Evolutionary conservation across 2,329 filamentous ascomycete species (phyloP), one percentile per base, ranked within the genome.

Genomic region (Acephala macrosclerotiorum): DNA sequence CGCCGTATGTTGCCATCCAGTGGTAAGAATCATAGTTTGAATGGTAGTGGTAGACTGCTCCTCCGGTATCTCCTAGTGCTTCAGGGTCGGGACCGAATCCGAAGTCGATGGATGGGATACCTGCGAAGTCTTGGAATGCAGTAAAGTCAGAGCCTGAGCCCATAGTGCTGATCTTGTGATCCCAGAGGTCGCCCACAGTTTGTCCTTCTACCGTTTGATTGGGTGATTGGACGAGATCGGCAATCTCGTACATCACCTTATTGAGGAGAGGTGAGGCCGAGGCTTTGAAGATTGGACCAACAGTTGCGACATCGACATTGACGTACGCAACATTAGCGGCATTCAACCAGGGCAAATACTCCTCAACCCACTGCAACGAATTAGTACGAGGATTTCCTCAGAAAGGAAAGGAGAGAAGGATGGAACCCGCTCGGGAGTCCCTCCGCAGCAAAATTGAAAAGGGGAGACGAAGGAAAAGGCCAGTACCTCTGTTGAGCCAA

Each of bases 291-390:
- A 79, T 56, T 0, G 83, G 81, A 0, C 92, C 92, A n/a, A 77
- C 74, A 4, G 85, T 82, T 2, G 86, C 92, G 7, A 93, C 88
- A 73, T 96, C 93, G 33, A 96, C 88, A 73, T 96, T 96, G 61
- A 96, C 80, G 71, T 96, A 96, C 87, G 59, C 75, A 7, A 96
- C 85, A 8, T 90, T 88, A 0, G 89, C 87, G 18, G 87, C 83
- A 0, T 84, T 86, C 1, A 96, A 84, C 92, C 92, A 96, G 0
- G 90, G 87, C 0, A 93, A 77, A 66, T 92, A 89, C 65, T 96
- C 92, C 74, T 96, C 92, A 0, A 96, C 91, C 91, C 92, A 96
- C 74, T n/a, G n/a, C n/a, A n/a, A n/a, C n/a, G n/a, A n/a, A n/a
- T n/a, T n/a, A n/a, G n/a, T n/a, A n/a, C n/a, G n/a, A n/a, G n/a